phyloP scores from a whole-genome alignment of 768 basidiomycete genomes.

The Auriscalpium microsporum region DNA sequence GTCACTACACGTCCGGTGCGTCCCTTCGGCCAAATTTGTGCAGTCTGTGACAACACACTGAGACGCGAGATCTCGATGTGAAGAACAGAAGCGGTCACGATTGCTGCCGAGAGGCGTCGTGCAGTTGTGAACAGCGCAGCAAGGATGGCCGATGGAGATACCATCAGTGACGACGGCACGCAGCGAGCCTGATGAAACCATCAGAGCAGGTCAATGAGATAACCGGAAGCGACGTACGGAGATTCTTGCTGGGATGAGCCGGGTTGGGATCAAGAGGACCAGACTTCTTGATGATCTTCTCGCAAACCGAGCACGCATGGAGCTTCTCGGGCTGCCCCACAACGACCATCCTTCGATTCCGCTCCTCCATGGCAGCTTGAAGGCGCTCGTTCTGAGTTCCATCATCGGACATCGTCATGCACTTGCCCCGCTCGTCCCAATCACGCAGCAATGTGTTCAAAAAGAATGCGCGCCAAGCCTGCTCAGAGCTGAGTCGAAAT shows the following conservation, averaged over 20 bases:
- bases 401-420: background rate
- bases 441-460: background rate
- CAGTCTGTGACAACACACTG: background rate
- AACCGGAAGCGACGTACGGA: no score
- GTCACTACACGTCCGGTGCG: background rate
- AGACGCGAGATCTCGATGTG: background rate
- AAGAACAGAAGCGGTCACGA: background rate
- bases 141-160: conserved; percentile 25
- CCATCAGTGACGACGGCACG: conserved; percentile 23
- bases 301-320: background rate
- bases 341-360: background rate
- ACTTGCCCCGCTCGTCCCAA: background rate
- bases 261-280: no score
- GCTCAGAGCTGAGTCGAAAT: background rate
- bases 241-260: no score
- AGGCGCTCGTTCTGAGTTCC: background rate
- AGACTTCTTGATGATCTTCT: background rate
- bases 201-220: no score
- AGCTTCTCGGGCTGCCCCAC: background rate
- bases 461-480: background rate
- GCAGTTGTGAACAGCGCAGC: conserved; percentile 25
- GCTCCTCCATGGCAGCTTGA: background rate
- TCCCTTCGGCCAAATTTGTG: background rate
- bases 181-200: background rate
- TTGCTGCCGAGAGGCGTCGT: conserved; percentile 9